phyloP scores from a whole-genome alignment of 2,329 filamentous ascomycete species.

The Nigrograna mackinnonii region DNA sequence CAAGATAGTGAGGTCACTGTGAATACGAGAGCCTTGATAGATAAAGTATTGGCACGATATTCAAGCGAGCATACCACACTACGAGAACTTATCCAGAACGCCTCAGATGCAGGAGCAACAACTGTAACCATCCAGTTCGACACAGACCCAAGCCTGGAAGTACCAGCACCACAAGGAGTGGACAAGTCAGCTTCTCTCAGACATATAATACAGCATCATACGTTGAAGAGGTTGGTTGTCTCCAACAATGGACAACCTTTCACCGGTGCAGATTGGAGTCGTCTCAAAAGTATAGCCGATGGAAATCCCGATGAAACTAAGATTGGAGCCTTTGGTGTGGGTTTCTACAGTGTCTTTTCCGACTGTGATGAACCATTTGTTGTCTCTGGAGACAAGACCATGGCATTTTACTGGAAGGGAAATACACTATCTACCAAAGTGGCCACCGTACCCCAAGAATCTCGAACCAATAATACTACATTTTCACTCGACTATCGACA shows the following conservation, averaged over 20 bases:
- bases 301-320: conserved; percentile 99
- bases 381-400: conserved; percentile 86
- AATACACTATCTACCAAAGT: conserved; percentile 94
- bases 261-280: conserved; percentile 86
- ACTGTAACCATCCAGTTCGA: conserved; percentile 92
- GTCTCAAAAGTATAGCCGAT: conserved; percentile 96
- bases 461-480: conserved; percentile 74
- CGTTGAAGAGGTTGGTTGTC: conserved; percentile 82
- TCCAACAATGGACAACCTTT: conserved; percentile 92
- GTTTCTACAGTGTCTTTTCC: conserved; percentile 97
- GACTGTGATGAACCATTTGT: conserved; percentile 98
- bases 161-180: conserved; percentile 69
- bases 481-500: conserved; percentile 96
- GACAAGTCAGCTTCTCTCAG: conserved; percentile 75
- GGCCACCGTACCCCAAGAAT: conserved; percentile 69
- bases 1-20: conserved; percentile 98
- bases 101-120: conserved; percentile 92
- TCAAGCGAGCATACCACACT: conserved; percentile 90
- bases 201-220: conserved; percentile 83
- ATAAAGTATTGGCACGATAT: conserved; percentile 95
- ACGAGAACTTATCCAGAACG: conserved; percentile 95
- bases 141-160: conserved; percentile 78
- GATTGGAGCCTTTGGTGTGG: conserved; percentile 97
- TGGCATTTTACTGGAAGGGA: conserved; percentile 99
- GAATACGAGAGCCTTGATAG: conserved; percentile 93